These are phyloP conservation scores for Simmondsia chinensis DNA, from an alignment of 148 eudicot genomes.

Conservation along the genomic window DNA sequence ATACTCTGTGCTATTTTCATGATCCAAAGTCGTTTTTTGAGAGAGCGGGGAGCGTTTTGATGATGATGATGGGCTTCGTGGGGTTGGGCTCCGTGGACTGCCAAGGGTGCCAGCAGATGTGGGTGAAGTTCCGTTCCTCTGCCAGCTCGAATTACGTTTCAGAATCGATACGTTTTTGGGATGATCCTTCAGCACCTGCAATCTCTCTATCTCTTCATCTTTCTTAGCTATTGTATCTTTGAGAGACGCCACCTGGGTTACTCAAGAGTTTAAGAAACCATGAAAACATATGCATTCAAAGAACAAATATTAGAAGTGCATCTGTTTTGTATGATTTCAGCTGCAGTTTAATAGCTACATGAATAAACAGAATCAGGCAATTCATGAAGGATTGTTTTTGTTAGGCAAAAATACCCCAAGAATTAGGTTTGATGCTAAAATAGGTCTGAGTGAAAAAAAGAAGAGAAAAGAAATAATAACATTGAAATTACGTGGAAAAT, in stretches of 20 bases:
- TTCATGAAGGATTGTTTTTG: too few species aligned
- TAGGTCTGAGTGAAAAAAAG: too few species aligned
- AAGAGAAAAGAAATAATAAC: too few species aligned
- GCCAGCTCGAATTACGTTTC: constrained; percentile 28
- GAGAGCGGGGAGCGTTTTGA: constrained; percentile 14
- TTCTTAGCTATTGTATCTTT: constrained; percentile 30
- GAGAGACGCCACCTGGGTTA: constrained; percentile 25
- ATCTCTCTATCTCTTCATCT: constrained; percentile 36
- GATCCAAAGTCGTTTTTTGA: constrained; percentile 29
- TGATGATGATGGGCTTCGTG: constrained; percentile 9
- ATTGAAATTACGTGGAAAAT: too few species aligned
- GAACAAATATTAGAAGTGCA: background rate
- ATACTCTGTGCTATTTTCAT: constrained; percentile 18
- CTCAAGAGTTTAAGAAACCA: background rate
- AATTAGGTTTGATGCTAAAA: too few species aligned
- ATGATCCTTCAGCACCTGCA: constrained; percentile 24
- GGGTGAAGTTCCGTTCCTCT: constrained; percentile 33
- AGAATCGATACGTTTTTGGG: constrained; percentile 18
- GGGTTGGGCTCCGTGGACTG: constrained; percentile 15
- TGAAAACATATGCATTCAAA: background rate
- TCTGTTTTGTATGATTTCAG: background rate
- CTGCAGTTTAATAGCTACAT: too few species aligned
- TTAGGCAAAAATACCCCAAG: too few species aligned
- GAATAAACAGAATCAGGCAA: too few species aligned
- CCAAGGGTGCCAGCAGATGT: constrained; percentile 24